These are phyloP conservation scores for Dipteronia sinensis DNA, from an alignment of 345 rosid genomes.

Conservation along the genomic window DNA sequence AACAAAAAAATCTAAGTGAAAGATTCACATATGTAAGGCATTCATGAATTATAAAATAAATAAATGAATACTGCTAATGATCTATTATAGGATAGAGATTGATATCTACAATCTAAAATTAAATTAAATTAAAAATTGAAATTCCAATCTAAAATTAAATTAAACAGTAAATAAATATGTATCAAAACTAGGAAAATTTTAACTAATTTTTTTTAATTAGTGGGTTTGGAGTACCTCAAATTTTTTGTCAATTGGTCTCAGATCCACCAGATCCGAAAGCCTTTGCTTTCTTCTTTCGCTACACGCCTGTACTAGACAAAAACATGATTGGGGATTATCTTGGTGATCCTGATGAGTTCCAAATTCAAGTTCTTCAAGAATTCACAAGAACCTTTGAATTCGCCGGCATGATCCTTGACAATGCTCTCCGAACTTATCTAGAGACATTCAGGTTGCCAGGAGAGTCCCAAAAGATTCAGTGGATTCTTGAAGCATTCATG, in stretches of 20 bases:
- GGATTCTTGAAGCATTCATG: slow-evolving; percentile 80
- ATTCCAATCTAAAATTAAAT: too few species aligned
- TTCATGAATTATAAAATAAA: too few species aligned
- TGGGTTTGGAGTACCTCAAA: slow-evolving; percentile 81
- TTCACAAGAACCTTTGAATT: slow-evolving; percentile 76
- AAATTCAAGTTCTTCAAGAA: slow-evolving; percentile 68
- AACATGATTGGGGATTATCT: slow-evolving; percentile 78
- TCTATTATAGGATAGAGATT: too few species aligned
- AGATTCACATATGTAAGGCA: too few species aligned
- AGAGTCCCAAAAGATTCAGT: slow-evolving; percentile 86
- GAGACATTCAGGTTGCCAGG: slow-evolving; percentile 87
- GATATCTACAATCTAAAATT: too few species aligned
- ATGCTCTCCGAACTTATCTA: slow-evolving; percentile 73
- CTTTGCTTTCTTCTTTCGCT: slow-evolving; percentile 71
- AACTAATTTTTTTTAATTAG: too few species aligned
- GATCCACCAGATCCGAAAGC: slow-evolving; percentile 72
- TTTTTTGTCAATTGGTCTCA: slow-evolving; percentile 54
- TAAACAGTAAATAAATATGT: too few species aligned
- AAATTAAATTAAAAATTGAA: too few species aligned
- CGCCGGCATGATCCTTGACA: slow-evolving; percentile 79
- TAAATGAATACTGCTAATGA: too few species aligned
- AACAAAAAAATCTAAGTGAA: too few species aligned
- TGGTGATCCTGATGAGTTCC: slow-evolving; percentile 88
- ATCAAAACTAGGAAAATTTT: too few species aligned
- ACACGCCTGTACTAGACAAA: slow-evolving; percentile 71